phyloP scores from a whole-genome alignment of 176 grass and related monocot genomes.

The Triticum monococcum region DNA sequence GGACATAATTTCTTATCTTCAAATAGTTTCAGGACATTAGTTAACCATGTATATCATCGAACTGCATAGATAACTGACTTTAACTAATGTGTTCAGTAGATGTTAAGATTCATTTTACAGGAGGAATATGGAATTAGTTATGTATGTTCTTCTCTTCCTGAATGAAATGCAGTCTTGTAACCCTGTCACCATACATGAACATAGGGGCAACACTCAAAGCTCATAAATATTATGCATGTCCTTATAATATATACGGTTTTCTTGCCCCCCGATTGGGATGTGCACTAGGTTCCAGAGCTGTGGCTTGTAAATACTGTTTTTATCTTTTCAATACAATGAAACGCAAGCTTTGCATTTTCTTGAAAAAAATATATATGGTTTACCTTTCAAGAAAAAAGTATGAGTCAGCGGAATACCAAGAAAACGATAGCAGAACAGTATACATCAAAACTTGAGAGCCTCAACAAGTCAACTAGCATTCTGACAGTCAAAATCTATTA shows the following conservation, averaged over 20 bases:
- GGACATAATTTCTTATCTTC: constrained; percentile 9
- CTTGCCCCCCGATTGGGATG: background rate
- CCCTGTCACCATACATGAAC: background rate
- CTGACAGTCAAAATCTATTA: background rate
- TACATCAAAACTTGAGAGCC: background rate
- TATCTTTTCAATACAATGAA: background rate
- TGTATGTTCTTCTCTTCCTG: background rate
- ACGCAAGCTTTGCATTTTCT: background rate
- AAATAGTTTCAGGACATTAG: background rate
- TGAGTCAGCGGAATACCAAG: background rate
- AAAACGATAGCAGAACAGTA: background rate
- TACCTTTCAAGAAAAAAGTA: background rate
- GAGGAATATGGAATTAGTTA: background rate
- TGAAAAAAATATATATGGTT: background rate
- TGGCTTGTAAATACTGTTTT: background rate
- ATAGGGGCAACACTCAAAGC: background rate
- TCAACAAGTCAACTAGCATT: background rate
- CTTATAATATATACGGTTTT: background rate
- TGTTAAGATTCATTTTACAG: background rate
- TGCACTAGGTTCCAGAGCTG: background rate
- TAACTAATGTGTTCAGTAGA: background rate
- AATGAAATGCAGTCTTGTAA: background rate
- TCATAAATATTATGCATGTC: background rate
- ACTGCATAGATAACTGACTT: background rate
- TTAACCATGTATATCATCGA: background rate